Percentiles rank a stretch among this genome's conserved stretches.
Conservation (phyloP, 352 stramenopile species). For the Thalassiosira ordinaria region DNA sequence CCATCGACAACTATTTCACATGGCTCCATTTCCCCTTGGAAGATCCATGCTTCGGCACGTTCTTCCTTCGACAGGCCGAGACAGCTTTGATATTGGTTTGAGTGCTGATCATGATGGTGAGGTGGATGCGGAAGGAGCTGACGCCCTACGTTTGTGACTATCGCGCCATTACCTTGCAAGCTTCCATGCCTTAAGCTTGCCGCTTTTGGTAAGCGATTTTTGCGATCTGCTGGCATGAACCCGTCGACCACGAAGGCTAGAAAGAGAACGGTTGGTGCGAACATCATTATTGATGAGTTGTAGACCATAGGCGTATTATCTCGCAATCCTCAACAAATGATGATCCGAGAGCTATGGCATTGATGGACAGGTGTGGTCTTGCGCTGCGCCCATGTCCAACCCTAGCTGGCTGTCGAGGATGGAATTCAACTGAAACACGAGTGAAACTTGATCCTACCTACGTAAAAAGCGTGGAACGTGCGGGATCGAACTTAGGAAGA, state of each 20-base stretch:
- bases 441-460: no score
- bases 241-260: neutral
- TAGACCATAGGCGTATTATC: no score
- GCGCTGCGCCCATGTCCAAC: no score
- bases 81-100: conserved; percentile 15
- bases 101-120: neutral
- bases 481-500: no score
- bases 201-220: neutral
- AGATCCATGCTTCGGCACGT: conserved; percentile 6
- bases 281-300: neutral
- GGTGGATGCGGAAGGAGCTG: neutral
- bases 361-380: no score
- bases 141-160: neutral
- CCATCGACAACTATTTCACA: conserved; percentile 5
- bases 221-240: neutral
- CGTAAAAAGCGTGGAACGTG: no score
- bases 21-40: conserved; percentile 1
- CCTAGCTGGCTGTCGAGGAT: no score
- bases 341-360: no score
- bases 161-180: neutral
- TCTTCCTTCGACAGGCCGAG: conserved; percentile 24
- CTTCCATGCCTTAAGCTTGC: neutral
- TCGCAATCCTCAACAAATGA: no score
- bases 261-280: neutral
- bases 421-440: no score